These are phyloP conservation scores for Chaetothyriales sp. DNA, from an alignment of 2,329 filamentous ascomycete species.

Conservation along the genomic window DNA sequence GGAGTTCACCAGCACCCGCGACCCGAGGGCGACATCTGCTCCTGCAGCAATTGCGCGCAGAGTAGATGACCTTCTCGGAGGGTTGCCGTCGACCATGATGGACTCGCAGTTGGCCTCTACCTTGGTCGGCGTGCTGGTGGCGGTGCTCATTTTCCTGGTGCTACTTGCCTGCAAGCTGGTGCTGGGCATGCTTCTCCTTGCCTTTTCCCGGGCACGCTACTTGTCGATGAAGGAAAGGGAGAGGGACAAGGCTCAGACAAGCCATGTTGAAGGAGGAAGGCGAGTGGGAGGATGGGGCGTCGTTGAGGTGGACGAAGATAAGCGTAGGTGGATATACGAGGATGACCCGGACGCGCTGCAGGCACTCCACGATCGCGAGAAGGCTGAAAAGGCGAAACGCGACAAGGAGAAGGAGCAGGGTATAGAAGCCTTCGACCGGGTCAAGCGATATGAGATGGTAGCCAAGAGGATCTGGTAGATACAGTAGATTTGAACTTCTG, in stretches of 20 bases:
- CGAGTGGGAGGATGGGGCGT: conserved; percentile 69
- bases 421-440: conserved; percentile 48
- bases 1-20: conserved; percentile 44
- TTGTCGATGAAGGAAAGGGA: conserved; percentile 62
- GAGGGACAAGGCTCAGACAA: conserved; percentile 34
- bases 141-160: conserved; percentile 70
- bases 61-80: conserved; percentile 24
- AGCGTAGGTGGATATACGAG: conserved; percentile 68
- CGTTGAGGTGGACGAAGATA: conserved; percentile 78
- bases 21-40: conserved; percentile 43
- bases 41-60: conserved; percentile 38
- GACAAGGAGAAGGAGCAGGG: conserved; percentile 44
- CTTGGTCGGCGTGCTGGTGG: conserved; percentile 68
- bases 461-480: conserved; percentile 86
- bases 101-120: conserved; percentile 29
- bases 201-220: conserved; percentile 66
- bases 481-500: neutral
- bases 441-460: conserved; percentile 80
- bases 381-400: conserved; percentile 42
- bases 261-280: conserved; percentile 58
- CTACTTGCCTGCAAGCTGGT: conserved; percentile 72
- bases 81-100: conserved; percentile 29
- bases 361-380: conserved; percentile 47
- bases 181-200: conserved; percentile 73
- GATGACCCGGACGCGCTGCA: conserved; percentile 61